A percentile compares a stretch with the other conserved stretches of the same genome.
These are phyloP conservation scores for Phaseolus coccineus DNA, from an alignment of 331 rosid genomes.

Conservation along the genomic window DNA sequence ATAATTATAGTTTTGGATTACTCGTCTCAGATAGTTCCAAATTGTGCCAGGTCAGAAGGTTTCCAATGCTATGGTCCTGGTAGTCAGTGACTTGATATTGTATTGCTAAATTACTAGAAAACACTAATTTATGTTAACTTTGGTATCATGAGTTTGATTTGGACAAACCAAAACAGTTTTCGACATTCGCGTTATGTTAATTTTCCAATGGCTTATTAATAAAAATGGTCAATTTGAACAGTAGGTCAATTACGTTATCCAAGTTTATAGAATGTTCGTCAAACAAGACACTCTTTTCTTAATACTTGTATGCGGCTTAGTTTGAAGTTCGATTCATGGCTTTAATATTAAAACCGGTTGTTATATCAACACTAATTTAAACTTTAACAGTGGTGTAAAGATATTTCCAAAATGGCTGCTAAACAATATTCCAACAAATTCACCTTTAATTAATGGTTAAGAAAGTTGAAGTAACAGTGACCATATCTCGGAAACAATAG, in stretches of 20 bases:
- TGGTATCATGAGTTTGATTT: constrained; percentile 13
- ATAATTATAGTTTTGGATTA: constrained; percentile 39
- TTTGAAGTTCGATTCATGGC: constrained; percentile 2
- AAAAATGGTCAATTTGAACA: constrained; percentile 22
- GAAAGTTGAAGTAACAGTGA: constrained; percentile 25
- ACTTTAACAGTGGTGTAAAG: neutral
- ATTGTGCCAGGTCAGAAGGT: constrained; percentile 44
- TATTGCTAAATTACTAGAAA: neutral
- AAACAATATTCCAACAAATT: constrained; percentile 13
- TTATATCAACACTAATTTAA: constrained; percentile 29
- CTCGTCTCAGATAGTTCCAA: constrained; percentile 22
- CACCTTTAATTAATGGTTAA: constrained; percentile 17
- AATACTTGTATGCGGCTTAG: constrained; percentile 12
- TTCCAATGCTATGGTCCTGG: constrained; percentile 32
- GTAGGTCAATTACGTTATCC: constrained; percentile 39
- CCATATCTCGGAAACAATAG: constrained; percentile 7
- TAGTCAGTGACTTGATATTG: constrained; percentile 11
- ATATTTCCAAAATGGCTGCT: constrained; percentile 19
- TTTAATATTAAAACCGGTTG: constrained; percentile 14
- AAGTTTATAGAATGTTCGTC: constrained; percentile 45
- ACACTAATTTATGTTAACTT: constrained; percentile 41
- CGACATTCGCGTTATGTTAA: constrained; percentile 14
- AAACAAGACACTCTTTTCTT: constrained; percentile 19
- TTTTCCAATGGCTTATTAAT: constrained; percentile 30
- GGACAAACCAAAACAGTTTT: constrained; percentile 33